Base-by-base conservation (phyloP, 139 green algal genomes). In the Coelastrella sp. region DNA sequence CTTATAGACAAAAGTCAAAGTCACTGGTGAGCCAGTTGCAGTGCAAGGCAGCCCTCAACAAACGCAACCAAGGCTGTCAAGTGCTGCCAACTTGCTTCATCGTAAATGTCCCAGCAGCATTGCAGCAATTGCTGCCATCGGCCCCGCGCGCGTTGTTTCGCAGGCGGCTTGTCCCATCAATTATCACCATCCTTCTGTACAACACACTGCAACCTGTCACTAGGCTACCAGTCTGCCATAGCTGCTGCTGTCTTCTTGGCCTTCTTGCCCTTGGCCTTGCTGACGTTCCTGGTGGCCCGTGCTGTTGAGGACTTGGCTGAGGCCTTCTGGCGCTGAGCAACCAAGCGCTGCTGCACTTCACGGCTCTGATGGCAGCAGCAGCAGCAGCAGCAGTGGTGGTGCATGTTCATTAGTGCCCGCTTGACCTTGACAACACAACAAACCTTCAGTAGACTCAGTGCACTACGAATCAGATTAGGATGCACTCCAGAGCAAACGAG, bases 311-410 rank as follows among this genome's bases (percentile, higher is more conserved):
- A 88, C 73, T 68, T 73, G 60, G 92, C 87, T 9, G 57, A 78
- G 24, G 88, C 88, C 68, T 91, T 91, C 68, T 89, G 82, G 20
- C 91, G 90, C 83, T 95, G 91, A 35, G 76, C 72, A 25, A 89
- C 86, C 85, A 95, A 74, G 75, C 89, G 83, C 70, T 73, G 61
- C 90, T 95, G 93, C 78, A 95, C 91, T 57, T 93, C 90, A 14
- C 87, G 78, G 6, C 87, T 59, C 87, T 91, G 68, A 76, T 49
- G 35, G 72, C 78, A 74, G 56, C 74, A 85, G 74, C 35, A 59
- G 58, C 75, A 65, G 17, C 76, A 68, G n/a, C 75, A 90, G 65
- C 72, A 66, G 35, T 20, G 12, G 22, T 68, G n/a, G 9, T 25
- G n/a, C 15, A 19, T 49, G 20, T 60, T 60, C 74, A 12, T n/a